Evolutionary conservation across 2,329 filamentous ascomycete genomes (phyloP), one percentile per base, ranked within the genome.

Genomic region (Stemphylium vesicarium): DNA sequence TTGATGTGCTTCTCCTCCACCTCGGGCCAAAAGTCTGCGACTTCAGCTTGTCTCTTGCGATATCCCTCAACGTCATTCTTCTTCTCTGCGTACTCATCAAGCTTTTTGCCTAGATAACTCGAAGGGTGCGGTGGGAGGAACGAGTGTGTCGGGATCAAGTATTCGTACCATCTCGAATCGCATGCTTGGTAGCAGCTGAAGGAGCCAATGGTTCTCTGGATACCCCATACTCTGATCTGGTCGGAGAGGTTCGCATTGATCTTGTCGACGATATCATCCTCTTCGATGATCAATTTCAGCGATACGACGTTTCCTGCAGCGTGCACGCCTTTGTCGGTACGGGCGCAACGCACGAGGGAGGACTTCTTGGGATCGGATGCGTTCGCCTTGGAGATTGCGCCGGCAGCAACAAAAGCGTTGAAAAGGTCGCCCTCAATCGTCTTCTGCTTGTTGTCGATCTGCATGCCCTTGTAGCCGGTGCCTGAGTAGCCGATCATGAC

Each of bases 371-470:
- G 95, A 72, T 99, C 95, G 66, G 96, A 88, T 18, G 95, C 95
- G 72, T 99, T 99, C 59, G 92, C 92, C 77, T 98, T 98, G 43
- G 93, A 96, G 58, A 99, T 96, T 35, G 95, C 93, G 15, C 93
- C 91, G 3, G 95, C 93, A 3, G 87, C 86, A 59, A 99, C 89
- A 66, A 99, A 94, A 3, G 95, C 95, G 29, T 87, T 85, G 79
- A 99, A 99, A 3, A 99, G 81, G 67, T 99, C 95, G 38, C 94
- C 91, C 79, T 99, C 95, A 61, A 99, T 98, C 0, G 94, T 99
- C 79, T 92, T 93, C 72, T 96, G 88, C 61, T 87, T 79, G 63
- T 77, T 72, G 61, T 80, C 83, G 71, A 99, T 90, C 79, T 99
- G 95, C 88, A 99, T 96, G 69, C 95, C 95, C 78, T 92, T 93